Conservation (phyloP, 78 protist species). For the Emiliania huxleyi region DNA sequence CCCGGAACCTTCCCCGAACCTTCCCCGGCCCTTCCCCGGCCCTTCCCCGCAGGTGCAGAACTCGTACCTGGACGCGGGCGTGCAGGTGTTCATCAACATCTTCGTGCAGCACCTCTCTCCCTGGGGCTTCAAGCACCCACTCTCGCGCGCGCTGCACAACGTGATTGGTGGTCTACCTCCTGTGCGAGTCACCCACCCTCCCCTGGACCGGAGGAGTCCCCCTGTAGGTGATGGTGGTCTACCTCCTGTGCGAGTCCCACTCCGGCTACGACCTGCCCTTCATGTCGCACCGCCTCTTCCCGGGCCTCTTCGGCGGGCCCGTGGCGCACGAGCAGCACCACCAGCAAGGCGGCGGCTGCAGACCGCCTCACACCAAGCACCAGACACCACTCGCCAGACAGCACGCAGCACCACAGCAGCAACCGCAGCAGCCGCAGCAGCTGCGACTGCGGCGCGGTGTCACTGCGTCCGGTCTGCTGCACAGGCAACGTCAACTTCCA, state of each 20-base stretch:
- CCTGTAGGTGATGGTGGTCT: neutral
- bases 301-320: neutral
- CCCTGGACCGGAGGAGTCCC: too few species aligned
- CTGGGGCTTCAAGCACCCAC: conserved; percentile 3
- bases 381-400: too few species aligned
- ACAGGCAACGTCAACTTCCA: neutral
- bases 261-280: conserved; percentile 17
- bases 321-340: conserved; percentile 18
- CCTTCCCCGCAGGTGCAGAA: too few species aligned
- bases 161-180: neutral
- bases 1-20: too few species aligned
- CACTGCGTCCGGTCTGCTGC: too few species aligned
- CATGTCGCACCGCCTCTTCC: conserved; percentile 9
- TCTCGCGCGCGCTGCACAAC: conserved; percentile 6
- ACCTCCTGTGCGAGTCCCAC: neutral
- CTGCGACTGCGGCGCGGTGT: too few species aligned
- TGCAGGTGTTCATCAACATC: neutral
- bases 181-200: neutral
- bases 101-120: neutral
- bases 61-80: neutral
- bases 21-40: too few species aligned
- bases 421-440: too few species aligned
- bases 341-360: neutral
- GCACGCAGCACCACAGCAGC: too few species aligned
- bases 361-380: too few species aligned